phyloP scores from a whole-genome alignment of 495 filamentous ascomycete genomes.

The Talaromyces nanjingensis region DNA sequence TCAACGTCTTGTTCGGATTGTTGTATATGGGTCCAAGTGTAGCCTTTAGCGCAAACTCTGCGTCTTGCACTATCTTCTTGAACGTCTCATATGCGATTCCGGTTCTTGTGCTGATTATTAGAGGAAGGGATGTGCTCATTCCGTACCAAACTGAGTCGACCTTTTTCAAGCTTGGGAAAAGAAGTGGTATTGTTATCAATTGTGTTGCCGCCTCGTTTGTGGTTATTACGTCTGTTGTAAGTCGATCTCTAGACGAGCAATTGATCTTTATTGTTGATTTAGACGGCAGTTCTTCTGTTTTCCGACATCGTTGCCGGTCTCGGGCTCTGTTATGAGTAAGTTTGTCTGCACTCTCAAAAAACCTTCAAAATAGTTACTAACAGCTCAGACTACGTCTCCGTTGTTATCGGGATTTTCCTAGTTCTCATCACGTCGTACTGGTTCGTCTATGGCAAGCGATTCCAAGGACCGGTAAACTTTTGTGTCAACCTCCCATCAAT shows the following conservation, averaged over 20 bases:
- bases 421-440: background rate
- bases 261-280: background rate
- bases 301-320: background rate
- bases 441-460: background rate
- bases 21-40: background rate
- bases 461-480: background rate
- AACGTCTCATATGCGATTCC: constrained; percentile 3
- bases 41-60: constrained; percentile 1
- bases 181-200: background rate
- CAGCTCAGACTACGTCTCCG: background rate
- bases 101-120: background rate
- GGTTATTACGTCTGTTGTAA: background rate
- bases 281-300: background rate
- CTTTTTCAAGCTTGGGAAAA: background rate
- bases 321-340: constrained; percentile 5
- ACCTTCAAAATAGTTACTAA: background rate
- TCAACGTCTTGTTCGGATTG: background rate
- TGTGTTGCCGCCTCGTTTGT: constrained; percentile 3
- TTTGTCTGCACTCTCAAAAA: background rate
- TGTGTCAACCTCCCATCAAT: background rate
- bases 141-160: background rate
- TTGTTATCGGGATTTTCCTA: background rate
- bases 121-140: background rate
- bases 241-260: background rate
- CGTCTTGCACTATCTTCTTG: background rate